These are phyloP conservation scores for Penicillium malachiteum DNA, from an alignment of 495 filamentous ascomycete genomes.

Conservation along the genomic window DNA sequence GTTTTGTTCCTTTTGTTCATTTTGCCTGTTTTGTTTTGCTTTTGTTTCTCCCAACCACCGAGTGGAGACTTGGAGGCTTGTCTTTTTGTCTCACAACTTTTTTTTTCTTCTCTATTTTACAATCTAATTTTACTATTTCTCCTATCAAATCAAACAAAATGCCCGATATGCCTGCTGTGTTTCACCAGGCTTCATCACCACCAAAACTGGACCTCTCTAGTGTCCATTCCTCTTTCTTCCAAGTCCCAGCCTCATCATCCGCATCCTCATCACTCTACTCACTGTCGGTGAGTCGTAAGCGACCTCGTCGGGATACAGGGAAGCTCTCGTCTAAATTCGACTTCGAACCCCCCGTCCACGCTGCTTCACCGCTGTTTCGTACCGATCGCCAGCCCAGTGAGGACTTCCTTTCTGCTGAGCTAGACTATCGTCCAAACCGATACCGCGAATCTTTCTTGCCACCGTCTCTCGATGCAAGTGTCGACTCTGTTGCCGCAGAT, in stretches of 20 bases:
- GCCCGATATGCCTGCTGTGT: conserved; percentile 49
- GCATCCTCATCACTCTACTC: conserved; percentile 61
- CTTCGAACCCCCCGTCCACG: conserved; percentile 25
- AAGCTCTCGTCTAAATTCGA: conserved; percentile 30
- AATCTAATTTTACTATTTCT: conserved; percentile 5
- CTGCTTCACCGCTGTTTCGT: conserved; percentile 52
- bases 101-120: conserved; percentile 4
- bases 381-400: conserved; percentile 59
- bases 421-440: conserved; percentile 48
- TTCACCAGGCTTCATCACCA: conserved; percentile 51
- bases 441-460: conserved; percentile 42
- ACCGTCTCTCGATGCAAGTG: conserved; percentile 32
- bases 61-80: neutral
- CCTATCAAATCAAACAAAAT: neutral
- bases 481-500: conserved; percentile 27
- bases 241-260: conserved; percentile 64
- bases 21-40: neutral
- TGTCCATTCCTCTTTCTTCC: conserved; percentile 63
- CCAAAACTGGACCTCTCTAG: conserved; percentile 55
- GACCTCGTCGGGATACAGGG: conserved; percentile 35
- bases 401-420: conserved; percentile 41
- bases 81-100: conserved; percentile 2
- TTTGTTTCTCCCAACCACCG: too few relatives aligned
- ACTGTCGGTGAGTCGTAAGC: conserved; percentile 52
- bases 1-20: neutral